phyloP scores from a whole-genome alignment of 2,329 filamentous ascomycete species.

The Xylariales sp. region DNA sequence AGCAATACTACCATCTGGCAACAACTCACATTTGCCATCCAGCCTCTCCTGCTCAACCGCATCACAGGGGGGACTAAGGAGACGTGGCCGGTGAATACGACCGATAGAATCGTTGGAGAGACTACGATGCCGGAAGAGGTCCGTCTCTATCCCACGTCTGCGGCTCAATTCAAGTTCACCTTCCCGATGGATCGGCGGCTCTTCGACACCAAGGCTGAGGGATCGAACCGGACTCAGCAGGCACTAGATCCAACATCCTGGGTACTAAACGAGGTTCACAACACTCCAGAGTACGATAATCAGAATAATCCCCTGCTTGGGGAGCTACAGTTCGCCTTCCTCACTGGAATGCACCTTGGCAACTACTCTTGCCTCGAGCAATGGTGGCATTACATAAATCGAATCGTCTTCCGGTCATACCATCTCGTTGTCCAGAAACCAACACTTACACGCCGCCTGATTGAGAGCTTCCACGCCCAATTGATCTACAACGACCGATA shows the following conservation, averaged over 20 bases:
- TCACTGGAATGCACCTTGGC: slow-evolving; percentile 52
- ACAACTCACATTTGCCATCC: slow-evolving; percentile 46
- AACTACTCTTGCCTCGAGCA: slow-evolving; percentile 58
- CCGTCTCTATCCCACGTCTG: slow-evolving; percentile 28
- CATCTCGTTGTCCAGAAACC: slow-evolving; percentile 39
- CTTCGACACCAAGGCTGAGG: slow-evolving; percentile 21
- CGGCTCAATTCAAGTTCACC: slow-evolving; percentile 20
- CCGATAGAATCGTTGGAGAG: slow-evolving; percentile 45
- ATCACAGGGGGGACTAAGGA: slow-evolving; percentile 37
- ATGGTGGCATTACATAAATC: slow-evolving; percentile 54
- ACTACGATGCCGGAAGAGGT: slow-evolving; percentile 35
- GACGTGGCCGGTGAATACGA: slow-evolving; percentile 50
- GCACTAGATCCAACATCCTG: slow-evolving; percentile 39
- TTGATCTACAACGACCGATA: slow-evolving; percentile 47
- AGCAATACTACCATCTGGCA: slow-evolving; percentile 41
- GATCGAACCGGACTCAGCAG: slow-evolving; percentile 24
- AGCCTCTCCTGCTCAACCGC: slow-evolving; percentile 37
- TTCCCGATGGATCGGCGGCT: slow-evolving; percentile 24
- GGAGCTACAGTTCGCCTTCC: slow-evolving; percentile 56
- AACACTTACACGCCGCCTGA: slow-evolving; percentile 38
- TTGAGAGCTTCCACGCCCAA: slow-evolving; percentile 50
- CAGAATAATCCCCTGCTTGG: slow-evolving; percentile 45
- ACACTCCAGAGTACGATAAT: too few relatives aligned
- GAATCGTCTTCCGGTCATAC: slow-evolving; percentile 47
- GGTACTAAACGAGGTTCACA: slow-evolving; percentile 38